Evolutionary conservation across 345 rosid genomes (phyloP).

Genomic region (Bruguiera parviflora): DNA sequence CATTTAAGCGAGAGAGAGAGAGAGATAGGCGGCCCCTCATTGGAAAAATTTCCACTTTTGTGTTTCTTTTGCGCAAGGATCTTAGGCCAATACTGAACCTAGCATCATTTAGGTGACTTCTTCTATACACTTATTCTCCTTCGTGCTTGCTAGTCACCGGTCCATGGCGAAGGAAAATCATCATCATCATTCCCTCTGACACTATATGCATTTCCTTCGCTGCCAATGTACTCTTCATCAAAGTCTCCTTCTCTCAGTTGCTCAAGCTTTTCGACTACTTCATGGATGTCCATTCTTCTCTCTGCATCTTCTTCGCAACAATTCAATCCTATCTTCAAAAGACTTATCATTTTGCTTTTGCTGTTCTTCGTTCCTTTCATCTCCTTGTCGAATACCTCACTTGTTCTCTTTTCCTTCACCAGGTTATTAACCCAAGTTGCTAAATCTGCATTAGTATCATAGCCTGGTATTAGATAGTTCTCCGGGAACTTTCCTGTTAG

Average conservation of each 20-base stretch:
- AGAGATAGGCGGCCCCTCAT: too few species aligned
- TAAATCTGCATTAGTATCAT: slow-evolving; percentile 40
- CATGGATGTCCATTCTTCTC: slow-evolving; percentile 43
- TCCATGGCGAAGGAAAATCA: slow-evolving; percentile 20
- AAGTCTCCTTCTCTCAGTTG: slow-evolving; percentile 33
- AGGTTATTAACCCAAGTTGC: slow-evolving; percentile 60
- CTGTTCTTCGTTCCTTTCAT: slow-evolving; percentile 48
- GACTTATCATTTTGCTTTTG: slow-evolving; percentile 51
- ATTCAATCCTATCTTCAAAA: slow-evolving; percentile 67
- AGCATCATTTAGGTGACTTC: too few species aligned
- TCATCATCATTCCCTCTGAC: slow-evolving; percentile 34
- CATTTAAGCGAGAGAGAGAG: too few species aligned
- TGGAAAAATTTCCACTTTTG: too few species aligned
- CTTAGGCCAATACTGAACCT: too few species aligned
- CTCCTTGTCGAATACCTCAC: slow-evolving; percentile 64
- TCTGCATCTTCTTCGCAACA: slow-evolving; percentile 67
- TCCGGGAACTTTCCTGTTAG: slow-evolving; percentile 63
- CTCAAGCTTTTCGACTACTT: slow-evolving; percentile 48
- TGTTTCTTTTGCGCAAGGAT: too few species aligned
- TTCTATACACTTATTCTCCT: too few species aligned
- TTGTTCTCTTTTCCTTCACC: slow-evolving; percentile 51
- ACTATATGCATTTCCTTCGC: slow-evolving; percentile 24
- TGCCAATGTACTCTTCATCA: slow-evolving; percentile 18
- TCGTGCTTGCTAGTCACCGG: slow-evolving; percentile 20
- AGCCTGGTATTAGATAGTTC: slow-evolving; percentile 49